Percentiles rank a stretch among this genome's conserved stretches.
Evolutionary conservation across 192 early-diverging fungal species (phyloP).

Genomic region (Podila epicladia): DNA sequence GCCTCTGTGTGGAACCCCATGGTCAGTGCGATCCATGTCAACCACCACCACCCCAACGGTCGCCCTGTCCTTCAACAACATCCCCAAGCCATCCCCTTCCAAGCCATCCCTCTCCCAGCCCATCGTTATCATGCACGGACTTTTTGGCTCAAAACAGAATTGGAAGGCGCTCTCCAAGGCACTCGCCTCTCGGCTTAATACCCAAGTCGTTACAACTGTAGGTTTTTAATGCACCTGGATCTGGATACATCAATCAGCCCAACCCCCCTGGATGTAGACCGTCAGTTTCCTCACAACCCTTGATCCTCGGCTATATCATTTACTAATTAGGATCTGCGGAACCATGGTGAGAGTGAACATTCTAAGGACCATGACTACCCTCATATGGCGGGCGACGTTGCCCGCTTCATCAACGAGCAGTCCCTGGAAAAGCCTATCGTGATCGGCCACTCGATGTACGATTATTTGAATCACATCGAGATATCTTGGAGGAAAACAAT

Average conservation of each 20-base stretch:
- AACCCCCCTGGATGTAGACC: not conserved
- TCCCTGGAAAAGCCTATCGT: conserved; percentile 65
- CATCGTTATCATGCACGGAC: conserved; percentile 85
- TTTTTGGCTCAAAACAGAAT: conserved; percentile 96
- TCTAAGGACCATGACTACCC: conserved; percentile 67
- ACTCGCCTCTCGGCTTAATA: conserved; percentile 67
- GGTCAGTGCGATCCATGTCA: not conserved
- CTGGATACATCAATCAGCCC: not conserved
- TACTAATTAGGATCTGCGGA: conserved; percentile 78
- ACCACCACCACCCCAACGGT: conserved; percentile 12
- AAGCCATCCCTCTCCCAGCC: conserved; percentile 47
- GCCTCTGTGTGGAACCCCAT: not conserved
- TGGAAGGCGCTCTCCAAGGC: conserved; percentile 87
- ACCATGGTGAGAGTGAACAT: conserved; percentile 94
- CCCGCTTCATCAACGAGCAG: conserved; percentile 71
- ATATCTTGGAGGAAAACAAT: not conserved
- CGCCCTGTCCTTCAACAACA: conserved; percentile 22
- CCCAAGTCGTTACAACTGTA: conserved; percentile 75
- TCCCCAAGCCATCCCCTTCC: conserved; percentile 16
- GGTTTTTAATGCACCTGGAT: not conserved
- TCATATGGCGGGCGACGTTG: conserved; percentile 85
- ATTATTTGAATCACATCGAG: not conserved
- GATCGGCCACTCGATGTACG: conserved; percentile 91
- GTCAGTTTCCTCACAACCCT: not conserved
- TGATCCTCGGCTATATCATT: not conserved